Conservation (phyloP, 2,329 filamentous ascomycete species). For the Clarireedia monteithiana region DNA sequence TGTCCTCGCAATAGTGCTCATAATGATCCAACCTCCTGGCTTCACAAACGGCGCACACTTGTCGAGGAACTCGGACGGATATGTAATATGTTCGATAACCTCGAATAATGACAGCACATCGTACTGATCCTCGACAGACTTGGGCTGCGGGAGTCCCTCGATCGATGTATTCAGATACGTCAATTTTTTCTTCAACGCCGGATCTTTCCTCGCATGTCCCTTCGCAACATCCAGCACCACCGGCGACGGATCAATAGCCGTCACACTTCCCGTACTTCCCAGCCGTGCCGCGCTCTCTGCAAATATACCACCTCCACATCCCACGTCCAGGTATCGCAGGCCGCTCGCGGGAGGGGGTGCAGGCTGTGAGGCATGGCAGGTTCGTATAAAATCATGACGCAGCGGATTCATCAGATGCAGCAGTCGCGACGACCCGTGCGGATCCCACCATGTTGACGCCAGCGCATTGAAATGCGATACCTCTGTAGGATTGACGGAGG, state of each 20-base stretch:
- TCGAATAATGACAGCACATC: conserved; percentile 88
- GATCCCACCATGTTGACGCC: conserved; percentile 95
- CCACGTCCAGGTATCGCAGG: conserved; percentile 78
- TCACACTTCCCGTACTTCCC: conserved; percentile 53
- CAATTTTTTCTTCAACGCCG: conserved; percentile 54
- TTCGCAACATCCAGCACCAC: conserved; percentile 69
- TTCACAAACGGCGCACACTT: conserved; percentile 67
- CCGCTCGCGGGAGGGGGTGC: conserved; percentile 33
- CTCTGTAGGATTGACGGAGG: conserved; percentile 81
- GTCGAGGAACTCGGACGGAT: conserved; percentile 66
- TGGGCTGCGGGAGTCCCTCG: conserved; percentile 52
- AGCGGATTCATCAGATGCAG: conserved; percentile 98
- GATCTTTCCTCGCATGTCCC: conserved; percentile 68
- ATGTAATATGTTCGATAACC: conserved; percentile 85
- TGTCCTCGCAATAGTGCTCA: conserved; percentile 87
- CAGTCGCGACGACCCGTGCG: conserved; percentile 81
- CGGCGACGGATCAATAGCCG: conserved; percentile 70
- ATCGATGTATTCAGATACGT: conserved; percentile 70
- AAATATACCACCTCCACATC: conserved; percentile 94
- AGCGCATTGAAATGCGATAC: conserved; percentile 92
- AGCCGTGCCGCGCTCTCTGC: conserved; percentile 77
- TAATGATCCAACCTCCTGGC: conserved; percentile 87
- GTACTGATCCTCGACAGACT: conserved; percentile 41
- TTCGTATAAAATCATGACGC: conserved; percentile 82
- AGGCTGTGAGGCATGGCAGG: conserved; percentile 55